These are phyloP conservation scores for Euphorbia tirucalli DNA, from an alignment of 345 rosid species.

Conservation along the genomic window DNA sequence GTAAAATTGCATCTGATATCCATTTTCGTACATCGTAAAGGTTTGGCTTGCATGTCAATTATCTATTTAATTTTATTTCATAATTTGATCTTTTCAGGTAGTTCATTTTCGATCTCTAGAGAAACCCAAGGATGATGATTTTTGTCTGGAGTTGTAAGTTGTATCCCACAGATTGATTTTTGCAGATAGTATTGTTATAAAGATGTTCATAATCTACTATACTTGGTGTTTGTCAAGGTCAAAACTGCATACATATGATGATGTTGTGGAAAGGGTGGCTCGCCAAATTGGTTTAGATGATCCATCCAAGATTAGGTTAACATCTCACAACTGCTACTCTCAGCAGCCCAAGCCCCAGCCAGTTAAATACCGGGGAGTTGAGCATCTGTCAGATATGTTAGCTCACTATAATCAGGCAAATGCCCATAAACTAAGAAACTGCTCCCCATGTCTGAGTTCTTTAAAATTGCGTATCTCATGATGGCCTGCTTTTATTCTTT, in stretches of 20 bases:
- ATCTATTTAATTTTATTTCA: constrained; percentile 3
- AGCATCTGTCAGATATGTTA: constrained; percentile 85
- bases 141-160: constrained; percentile 88
- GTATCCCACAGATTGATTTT: background rate
- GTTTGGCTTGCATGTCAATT: background rate
- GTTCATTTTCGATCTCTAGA: constrained; percentile 88
- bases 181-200: background rate
- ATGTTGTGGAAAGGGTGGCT: constrained; percentile 90
- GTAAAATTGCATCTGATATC: background rate
- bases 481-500: constrained; percentile 3
- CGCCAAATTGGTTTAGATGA: constrained; percentile 77
- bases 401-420: constrained; percentile 88
- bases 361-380: constrained; percentile 82
- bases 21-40: background rate
- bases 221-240: constrained; percentile 50
- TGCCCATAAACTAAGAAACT: background rate
- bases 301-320: constrained; percentile 85
- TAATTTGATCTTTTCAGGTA: constrained; percentile 44
- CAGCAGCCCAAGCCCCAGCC: constrained; percentile 98
- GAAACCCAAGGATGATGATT: constrained; percentile 86
- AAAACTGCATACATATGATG: constrained; percentile 83
- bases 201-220: too few relatives aligned
- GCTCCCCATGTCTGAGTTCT: background rate
- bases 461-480: background rate
- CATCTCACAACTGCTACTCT: constrained; percentile 97